phyloP scores from a whole-genome alignment of 306 rosid genomes.

The Pyrus betulifolia region DNA sequence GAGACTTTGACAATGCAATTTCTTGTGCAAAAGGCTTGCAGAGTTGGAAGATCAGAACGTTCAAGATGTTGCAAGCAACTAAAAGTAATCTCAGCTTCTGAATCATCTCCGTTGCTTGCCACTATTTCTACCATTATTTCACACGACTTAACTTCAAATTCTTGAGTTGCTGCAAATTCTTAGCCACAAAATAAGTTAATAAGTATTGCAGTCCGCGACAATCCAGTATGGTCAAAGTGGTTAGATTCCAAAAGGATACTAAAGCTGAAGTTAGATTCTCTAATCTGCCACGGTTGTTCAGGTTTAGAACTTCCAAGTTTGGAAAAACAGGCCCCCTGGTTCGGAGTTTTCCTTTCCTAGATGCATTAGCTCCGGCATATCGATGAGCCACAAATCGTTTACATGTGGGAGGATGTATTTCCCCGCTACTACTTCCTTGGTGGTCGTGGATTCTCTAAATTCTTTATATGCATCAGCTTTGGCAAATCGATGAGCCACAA shows the following conservation, averaged over 20 bases:
- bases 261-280: neutral
- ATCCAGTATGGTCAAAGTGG: accelerated
- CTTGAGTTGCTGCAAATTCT: neutral
- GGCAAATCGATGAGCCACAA: neutral
- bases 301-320: neutral
- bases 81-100: neutral
- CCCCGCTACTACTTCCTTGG: neutral
- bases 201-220: too few relatives aligned
- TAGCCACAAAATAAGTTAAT: too few relatives aligned
- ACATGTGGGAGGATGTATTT: neutral
- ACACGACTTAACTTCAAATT: neutral
- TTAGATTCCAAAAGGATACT: neutral
- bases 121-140: neutral
- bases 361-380: neutral
- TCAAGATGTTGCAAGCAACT: neutral
- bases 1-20: neutral
- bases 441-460: neutral
- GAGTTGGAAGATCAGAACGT: neutral
- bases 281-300: neutral
- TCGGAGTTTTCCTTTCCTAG: neutral
- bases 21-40: neutral
- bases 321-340: neutral
- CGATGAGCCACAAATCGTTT: neutral
- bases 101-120: neutral
- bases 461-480: too few relatives aligned